These are phyloP conservation scores for Medicago truncatula DNA, from an alignment of 306 rosid species.

Conservation along the genomic window MtrunA17r5.0-ANR NC_053046.1:11671001-11671500, in stretches of 20 bases:
- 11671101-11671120: slow-evolving; percentile 52
- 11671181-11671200: slow-evolving; percentile 51
- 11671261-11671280: slow-evolving; percentile 54
- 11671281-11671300: slow-evolving; percentile 52
- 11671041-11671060: slow-evolving; percentile 45
- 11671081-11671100: slow-evolving; percentile 60
- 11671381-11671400: slow-evolving; percentile 56
- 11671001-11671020: slow-evolving; percentile 63
- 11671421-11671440: slow-evolving; percentile 56
- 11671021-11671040: slow-evolving; percentile 47
- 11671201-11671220: slow-evolving; percentile 52
- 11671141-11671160: slow-evolving; percentile 42
- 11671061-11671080: slow-evolving; percentile 46
- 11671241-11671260: slow-evolving; percentile 60
- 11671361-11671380: slow-evolving; percentile 57
- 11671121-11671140: slow-evolving; percentile 31
- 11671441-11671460: slow-evolving; percentile 50
- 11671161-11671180: slow-evolving; percentile 56
- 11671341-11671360: slow-evolving; percentile 62
- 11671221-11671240: slow-evolving; percentile 53
- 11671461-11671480: slow-evolving; percentile 54
- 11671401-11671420: slow-evolving; percentile 52
- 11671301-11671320: slow-evolving; percentile 61
- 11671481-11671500: slow-evolving; percentile 59
- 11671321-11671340: slow-evolving; percentile 56